Evolutionary conservation across 768 basidiomycete genomes (phyloP), one percentile per base, ranked within the genome.

Genomic region (Lentinula guzmanii): DNA sequence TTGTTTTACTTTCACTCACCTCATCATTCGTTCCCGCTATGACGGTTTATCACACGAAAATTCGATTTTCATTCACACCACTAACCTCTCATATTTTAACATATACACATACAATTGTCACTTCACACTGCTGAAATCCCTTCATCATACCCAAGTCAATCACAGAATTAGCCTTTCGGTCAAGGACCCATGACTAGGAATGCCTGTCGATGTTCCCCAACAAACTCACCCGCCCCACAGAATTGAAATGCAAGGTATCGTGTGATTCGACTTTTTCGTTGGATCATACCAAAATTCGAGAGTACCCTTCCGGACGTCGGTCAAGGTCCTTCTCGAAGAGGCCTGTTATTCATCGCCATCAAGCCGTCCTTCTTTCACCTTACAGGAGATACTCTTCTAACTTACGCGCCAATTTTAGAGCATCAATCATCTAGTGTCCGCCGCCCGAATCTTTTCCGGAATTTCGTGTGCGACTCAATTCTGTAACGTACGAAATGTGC

Each of bases 371-470:
- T 48, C 46, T 24, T 28, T 48, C 21, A 28, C 46, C 21, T 24
- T 24, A 9, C n/a, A 24, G 8, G 18, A 5, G 18, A 5, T 43
- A 18, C 46, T 11, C 9, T 9, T 48, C 46, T 48, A 11, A 18
- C 46, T 48, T 24, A 18, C 51, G 31, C n/a, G 11, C 51, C 51
- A 52, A 33, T 21, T 52, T 52, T 52, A 52, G 51, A 48, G 18
- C 21, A 48, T 21, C 10, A n/a, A 48, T 9, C 13, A 9, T 35
- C 34, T 35, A 52, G 34, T 3, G 16, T 52, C 28, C 34, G 31
- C 51, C 51, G 31, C 51, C 51, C 51, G 51, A 52, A 35, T 52
- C 51, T 52, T 52, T 52, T 52, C 51, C 51, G 51, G 28, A 52
- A 34, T 35, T n/a, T 52, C 51, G 15, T 52, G 15, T 52, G 21